A percentile compares a stretch with the other conserved stretches of the same genome.
Evolutionary conservation across 2,329 filamentous ascomycete species (phyloP).

Genomic region (Exophiala mesophila): DNA sequence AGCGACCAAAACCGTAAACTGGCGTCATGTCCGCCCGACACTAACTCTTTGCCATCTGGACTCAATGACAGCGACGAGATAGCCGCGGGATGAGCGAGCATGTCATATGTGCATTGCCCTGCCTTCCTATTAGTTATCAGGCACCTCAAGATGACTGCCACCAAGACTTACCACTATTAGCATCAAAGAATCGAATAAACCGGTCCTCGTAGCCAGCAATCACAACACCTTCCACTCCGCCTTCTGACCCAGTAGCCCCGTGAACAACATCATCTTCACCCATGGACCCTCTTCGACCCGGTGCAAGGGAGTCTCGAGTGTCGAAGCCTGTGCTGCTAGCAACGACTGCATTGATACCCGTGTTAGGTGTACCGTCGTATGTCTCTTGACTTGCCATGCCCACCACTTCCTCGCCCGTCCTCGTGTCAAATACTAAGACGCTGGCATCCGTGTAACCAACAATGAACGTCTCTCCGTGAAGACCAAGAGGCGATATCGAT

Average conservation of each 20-base stretch:
- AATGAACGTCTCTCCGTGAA: conserved; percentile 80
- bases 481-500: conserved; percentile 83
- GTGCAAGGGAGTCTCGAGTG: conserved; percentile 54
- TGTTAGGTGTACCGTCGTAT: conserved; percentile 79
- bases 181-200: conserved; percentile 95
- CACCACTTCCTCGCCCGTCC: conserved; percentile 84
- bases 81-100: conserved; percentile 91
- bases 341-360: conserved; percentile 83
- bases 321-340: conserved; percentile 81
- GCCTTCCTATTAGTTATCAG: conserved; percentile 21
- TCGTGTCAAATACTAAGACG: conserved; percentile 86
- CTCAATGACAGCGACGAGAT: conserved; percentile 89
- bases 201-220: conserved; percentile 96
- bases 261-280: conserved; percentile 71
- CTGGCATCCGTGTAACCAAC: conserved; percentile 88
- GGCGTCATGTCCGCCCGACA: conserved; percentile 93
- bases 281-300: conserved; percentile 57
- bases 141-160: not conserved
- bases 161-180: conserved; percentile 74
- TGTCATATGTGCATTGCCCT: conserved; percentile 99
- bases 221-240: conserved; percentile 83
- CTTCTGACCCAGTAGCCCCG: conserved; percentile 77
- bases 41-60: conserved; percentile 87
- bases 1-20: conserved; percentile 95
- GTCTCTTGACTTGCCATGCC: conserved; percentile 92